A percentile compares a stretch with the other conserved stretches of the same genome.
phyloP scores from a whole-genome alignment of 495 filamentous ascomycete species.

The Physcia stellaris region DNA sequence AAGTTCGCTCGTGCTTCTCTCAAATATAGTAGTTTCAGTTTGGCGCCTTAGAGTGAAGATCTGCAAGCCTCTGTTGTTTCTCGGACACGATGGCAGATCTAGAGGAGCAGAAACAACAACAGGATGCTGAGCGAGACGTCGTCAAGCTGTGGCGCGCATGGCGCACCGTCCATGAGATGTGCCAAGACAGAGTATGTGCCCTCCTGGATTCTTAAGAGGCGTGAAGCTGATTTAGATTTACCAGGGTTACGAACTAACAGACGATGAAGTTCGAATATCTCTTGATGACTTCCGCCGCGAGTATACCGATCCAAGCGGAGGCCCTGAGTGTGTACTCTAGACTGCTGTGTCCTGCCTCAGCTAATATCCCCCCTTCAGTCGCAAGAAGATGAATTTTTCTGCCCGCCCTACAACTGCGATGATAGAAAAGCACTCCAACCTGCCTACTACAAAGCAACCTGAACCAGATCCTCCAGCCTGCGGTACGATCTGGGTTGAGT shows the following conservation, averaged over 20 bases:
- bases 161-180: slow-evolving; percentile 80
- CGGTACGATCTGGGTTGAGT: slow-evolving; percentile 88
- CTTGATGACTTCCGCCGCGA: slow-evolving; percentile 58
- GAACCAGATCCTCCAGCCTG: slow-evolving; percentile 52
- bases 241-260: slow-evolving; percentile 83
- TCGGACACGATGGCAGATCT: slow-evolving; percentile 23
- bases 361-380: slow-evolving; percentile 36
- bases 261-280: slow-evolving; percentile 74
- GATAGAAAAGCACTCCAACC: slow-evolving; percentile 66
- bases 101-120: slow-evolving; percentile 36
- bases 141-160: slow-evolving; percentile 76
- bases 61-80: no score
- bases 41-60: no score
- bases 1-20: no score
- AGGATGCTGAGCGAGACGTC: slow-evolving; percentile 50
- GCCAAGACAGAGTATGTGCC: slow-evolving; percentile 55
- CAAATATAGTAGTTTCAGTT: no score
- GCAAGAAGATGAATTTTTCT: slow-evolving; percentile 70
- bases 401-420: slow-evolving; percentile 69
- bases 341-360: not conserved
- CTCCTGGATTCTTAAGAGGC: not conserved
- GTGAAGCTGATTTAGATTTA: slow-evolving; percentile 4
- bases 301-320: slow-evolving; percentile 56
- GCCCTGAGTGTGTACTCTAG: slow-evolving; percentile 44
- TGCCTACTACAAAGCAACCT: slow-evolving; percentile 47